These are phyloP conservation scores for Berberis thunbergii DNA, from an alignment of 164 flowering plant genomes.

Conservation along the genomic window DNA sequence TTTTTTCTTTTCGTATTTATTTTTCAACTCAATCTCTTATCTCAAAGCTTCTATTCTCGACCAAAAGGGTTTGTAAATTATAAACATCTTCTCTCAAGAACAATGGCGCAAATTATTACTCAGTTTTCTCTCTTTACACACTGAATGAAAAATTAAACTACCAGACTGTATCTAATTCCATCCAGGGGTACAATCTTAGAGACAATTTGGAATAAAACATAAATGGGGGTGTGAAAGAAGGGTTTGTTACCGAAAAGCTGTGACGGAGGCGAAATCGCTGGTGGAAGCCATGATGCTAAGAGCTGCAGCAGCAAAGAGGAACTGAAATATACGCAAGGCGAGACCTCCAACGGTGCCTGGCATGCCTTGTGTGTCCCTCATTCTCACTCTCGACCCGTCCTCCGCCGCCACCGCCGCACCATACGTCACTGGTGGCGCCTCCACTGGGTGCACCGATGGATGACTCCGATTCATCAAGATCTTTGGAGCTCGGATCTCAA, in stretches of 20 bases:
- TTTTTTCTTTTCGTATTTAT: too few species aligned
- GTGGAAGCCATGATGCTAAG: not conserved
- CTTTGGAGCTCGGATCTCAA: too few species aligned
- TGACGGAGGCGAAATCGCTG: not conserved
- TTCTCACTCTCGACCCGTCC: not conserved
- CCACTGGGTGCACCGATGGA: too few species aligned
- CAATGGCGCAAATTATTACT: too few species aligned
- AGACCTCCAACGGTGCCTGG: not conserved
- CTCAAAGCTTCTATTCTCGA: too few species aligned
- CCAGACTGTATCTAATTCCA: not conserved
- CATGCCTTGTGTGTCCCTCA: slow-evolving; percentile 3
- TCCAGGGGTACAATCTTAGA: not conserved
- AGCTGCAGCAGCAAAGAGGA: not conserved
- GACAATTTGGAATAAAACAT: not conserved
- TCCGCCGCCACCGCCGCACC: not conserved
- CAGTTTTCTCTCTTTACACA: too few species aligned
- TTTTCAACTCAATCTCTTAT: too few species aligned
- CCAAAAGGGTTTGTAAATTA: too few species aligned
- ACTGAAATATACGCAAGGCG: not conserved
- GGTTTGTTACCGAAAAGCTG: not conserved
- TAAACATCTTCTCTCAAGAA: too few species aligned
- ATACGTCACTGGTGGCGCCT: not conserved
- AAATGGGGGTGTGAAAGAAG: not conserved
- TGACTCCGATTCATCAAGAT: too few species aligned
- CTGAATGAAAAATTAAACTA: not conserved